Evolutionary conservation across 2,329 filamentous ascomycete genomes (phyloP).

Genomic region (Ustulina deusta): DNA sequence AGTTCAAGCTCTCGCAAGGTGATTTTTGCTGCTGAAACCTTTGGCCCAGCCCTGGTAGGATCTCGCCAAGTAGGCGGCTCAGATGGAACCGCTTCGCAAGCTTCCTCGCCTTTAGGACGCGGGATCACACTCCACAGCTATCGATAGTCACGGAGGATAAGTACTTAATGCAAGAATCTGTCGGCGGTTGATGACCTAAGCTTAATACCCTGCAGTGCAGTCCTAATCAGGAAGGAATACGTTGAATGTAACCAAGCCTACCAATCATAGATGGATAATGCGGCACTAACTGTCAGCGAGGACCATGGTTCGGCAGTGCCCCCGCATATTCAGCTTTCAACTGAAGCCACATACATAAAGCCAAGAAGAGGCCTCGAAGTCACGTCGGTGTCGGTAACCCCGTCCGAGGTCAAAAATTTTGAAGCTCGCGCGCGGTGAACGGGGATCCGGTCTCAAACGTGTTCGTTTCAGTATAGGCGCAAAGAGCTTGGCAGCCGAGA

Average conservation of each 20-base stretch:
- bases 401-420: slow-evolving; percentile 3
- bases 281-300: background rate
- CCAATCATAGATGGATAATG: slow-evolving; percentile 15
- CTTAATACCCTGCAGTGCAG: background rate
- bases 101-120: slow-evolving; percentile 14
- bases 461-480: background rate
- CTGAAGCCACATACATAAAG: slow-evolving; percentile 8
- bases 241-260: slow-evolving; percentile 6
- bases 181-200: slow-evolving; percentile 12
- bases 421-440: background rate
- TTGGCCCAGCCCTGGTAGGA: background rate
- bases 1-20: background rate
- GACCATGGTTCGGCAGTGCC: slow-evolving; percentile 8
- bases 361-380: background rate
- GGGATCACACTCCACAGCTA: slow-evolving; percentile 8
- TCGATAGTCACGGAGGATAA: slow-evolving; percentile 1
- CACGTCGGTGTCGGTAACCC: slow-evolving; percentile 16
- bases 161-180: background rate
- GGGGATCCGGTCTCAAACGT: background rate
- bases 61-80: background rate
- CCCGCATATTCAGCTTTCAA: slow-evolving; percentile 32
- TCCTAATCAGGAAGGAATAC: slow-evolving; percentile 2
- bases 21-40: background rate
- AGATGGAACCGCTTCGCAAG: slow-evolving; percentile 13
- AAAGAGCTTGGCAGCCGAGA: background rate